Conservation (phyloP, 768 basidiomycete species). For the Dioszegia crocea region DNA sequence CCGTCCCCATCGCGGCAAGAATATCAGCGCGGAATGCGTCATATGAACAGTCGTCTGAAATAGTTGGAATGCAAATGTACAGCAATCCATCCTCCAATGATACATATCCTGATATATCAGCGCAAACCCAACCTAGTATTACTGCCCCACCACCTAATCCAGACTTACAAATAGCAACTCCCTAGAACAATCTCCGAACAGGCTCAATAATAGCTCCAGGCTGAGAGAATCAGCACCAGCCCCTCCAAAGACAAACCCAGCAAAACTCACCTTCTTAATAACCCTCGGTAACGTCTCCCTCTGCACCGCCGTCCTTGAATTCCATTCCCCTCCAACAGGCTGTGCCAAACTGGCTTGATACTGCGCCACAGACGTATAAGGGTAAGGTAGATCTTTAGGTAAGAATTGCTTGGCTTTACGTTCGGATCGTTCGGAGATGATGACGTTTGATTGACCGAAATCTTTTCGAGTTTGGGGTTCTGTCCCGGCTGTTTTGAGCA, state of each 20-base stretch:
- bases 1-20: too few species aligned
- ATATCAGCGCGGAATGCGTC: too few species aligned
- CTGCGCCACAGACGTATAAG: slow-evolving; percentile 88
- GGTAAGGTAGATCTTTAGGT: slow-evolving; percentile 86
- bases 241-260: neutral
- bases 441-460: slow-evolving; percentile 76
- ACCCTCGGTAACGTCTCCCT: slow-evolving; percentile 76
- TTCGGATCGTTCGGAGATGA: slow-evolving; percentile 92
- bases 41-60: too few species aligned
- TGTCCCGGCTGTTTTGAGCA: slow-evolving; percentile 79
- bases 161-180: neutral
- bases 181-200: slow-evolving; percentile 42
- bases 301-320: slow-evolving; percentile 62
- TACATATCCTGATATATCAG: too few species aligned
- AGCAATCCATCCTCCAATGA: too few species aligned
- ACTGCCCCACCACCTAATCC: too few species aligned
- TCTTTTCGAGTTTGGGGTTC: slow-evolving; percentile 76
- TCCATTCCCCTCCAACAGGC: slow-evolving; percentile 89
- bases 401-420: slow-evolving; percentile 87
- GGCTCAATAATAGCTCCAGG: slow-evolving; percentile 49
- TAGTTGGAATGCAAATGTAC: too few species aligned
- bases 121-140: too few species aligned
- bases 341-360: slow-evolving; percentile 77
- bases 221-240: slow-evolving; percentile 11
- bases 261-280: slow-evolving; percentile 68